These are phyloP conservation scores for Aegilops bicornis DNA, from an alignment of 176 grass and related monocot genomes.

Conservation along the genomic window DNA sequence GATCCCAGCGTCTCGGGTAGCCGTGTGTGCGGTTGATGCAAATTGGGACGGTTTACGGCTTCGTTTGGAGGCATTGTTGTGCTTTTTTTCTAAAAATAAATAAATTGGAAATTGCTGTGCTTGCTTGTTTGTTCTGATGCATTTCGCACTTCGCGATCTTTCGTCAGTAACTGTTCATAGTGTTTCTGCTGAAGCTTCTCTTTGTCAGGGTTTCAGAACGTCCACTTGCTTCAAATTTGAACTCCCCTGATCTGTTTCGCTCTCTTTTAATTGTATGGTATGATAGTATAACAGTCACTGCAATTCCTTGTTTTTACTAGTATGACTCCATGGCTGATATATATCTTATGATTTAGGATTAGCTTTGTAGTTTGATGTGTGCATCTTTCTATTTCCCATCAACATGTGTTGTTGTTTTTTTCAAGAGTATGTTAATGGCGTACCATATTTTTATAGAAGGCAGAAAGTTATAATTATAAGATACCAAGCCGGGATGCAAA, in stretches of 20 bases:
- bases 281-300: too few species aligned
- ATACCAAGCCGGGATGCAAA: too few species aligned
- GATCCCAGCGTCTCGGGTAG: neutral
- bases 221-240: neutral
- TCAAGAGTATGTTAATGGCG: too few species aligned
- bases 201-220: neutral
- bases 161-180: neutral
- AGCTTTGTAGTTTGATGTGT: neutral
- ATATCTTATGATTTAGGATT: neutral
- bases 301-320: too few species aligned
- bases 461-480: too few species aligned
- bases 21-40: neutral
- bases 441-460: too few species aligned
- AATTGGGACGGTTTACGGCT: neutral
- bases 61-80: neutral
- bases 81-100: too few species aligned
- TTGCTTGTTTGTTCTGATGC: neutral
- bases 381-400: neutral
- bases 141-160: neutral
- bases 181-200: neutral
- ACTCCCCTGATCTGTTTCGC: too few species aligned
- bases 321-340: neutral
- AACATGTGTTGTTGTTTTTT: neutral
- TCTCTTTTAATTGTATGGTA: too few species aligned
- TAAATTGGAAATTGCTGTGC: neutral